These are phyloP conservation scores for Hypomontagnella submonticulosa DNA, from an alignment of 495 filamentous ascomycete species.

Conservation along the genomic window DNA sequence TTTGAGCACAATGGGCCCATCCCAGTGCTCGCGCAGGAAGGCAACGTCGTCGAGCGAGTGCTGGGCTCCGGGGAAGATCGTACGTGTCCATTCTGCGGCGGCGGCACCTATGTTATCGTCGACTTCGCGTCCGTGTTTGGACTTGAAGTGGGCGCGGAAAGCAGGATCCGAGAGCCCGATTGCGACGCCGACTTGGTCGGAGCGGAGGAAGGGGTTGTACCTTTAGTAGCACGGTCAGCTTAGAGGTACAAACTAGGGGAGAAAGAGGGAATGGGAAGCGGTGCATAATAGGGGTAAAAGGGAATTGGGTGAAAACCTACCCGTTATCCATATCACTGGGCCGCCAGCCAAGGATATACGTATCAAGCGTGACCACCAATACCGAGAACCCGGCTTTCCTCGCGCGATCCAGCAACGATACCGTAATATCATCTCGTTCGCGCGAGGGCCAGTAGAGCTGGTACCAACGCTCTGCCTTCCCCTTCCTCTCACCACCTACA, in stretches of 20 bases:
- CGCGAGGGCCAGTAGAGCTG: slow-evolving; percentile 70
- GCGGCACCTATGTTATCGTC: slow-evolving; percentile 29
- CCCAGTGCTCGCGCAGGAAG: slow-evolving; percentile 58
- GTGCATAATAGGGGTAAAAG: slow-evolving; percentile 13
- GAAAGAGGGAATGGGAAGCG: neutral
- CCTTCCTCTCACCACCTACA: too few relatives aligned
- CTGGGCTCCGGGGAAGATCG: slow-evolving; percentile 32
- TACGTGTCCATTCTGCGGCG: slow-evolving; percentile 38
- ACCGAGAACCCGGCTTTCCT: slow-evolving; percentile 62
- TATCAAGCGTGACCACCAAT: slow-evolving; percentile 67
- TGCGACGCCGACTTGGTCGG: slow-evolving; percentile 41
- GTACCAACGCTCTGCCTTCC: slow-evolving; percentile 56
- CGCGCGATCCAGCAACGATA: slow-evolving; percentile 67
- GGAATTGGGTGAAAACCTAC: slow-evolving; percentile 50
- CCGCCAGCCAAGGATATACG: slow-evolving; percentile 65
- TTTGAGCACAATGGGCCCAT: slow-evolving; percentile 67
- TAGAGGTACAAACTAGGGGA: neutral
- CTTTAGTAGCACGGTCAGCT: slow-evolving; percentile 1
- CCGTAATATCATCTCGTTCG: slow-evolving; percentile 64
- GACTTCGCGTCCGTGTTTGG: slow-evolving; percentile 20
- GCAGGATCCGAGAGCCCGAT: slow-evolving; percentile 46
- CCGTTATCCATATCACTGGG: slow-evolving; percentile 71
- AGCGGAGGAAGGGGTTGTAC: slow-evolving; percentile 42
- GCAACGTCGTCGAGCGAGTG: slow-evolving; percentile 61
- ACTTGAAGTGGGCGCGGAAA: slow-evolving; percentile 38